Conservation (phyloP, 345 rosid genomes). For the Gossypium sturtianum region DNA sequence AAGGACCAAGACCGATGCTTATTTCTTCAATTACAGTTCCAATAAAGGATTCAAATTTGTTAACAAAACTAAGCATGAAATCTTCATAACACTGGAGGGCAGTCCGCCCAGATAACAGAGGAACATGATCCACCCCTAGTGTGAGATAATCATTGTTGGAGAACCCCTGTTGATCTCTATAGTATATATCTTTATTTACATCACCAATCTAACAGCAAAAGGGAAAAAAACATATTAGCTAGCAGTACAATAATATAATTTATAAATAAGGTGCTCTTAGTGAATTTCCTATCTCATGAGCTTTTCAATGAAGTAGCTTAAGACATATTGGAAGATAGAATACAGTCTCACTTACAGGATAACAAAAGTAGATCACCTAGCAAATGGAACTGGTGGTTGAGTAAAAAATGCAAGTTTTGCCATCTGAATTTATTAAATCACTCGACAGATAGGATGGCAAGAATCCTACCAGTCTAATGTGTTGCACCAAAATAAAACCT, state of each 20-base stretch:
- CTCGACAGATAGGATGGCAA: not conserved
- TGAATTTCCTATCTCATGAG: not conserved
- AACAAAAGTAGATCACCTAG: not conserved
- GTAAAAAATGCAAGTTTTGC: not conserved
- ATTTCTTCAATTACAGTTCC: conserved; percentile 63
- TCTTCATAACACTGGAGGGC: conserved; percentile 67
- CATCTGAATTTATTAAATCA: not conserved
- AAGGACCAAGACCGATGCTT: conserved; percentile 68
- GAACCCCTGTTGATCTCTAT: conserved; percentile 46
- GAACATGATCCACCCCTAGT: conserved; percentile 61
- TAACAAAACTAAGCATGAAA: conserved; percentile 49
- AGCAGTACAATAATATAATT: conserved; percentile 3
- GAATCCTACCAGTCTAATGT: conserved; percentile 3
- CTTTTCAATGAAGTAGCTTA: conserved; percentile 1
- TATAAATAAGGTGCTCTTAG: not conserved
- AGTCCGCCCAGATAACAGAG: conserved; percentile 53
- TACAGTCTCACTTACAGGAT: not conserved
- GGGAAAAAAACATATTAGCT: not conserved
- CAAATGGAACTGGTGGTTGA: not conserved
- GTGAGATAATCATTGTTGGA: conserved; percentile 64
- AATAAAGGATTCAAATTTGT: conserved; percentile 39
- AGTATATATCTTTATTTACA: conserved; percentile 52
- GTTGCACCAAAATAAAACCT: conserved; percentile 7
- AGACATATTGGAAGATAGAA: not conserved
- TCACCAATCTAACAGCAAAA: conserved; percentile 48